Evolutionary conservation across 768 basidiomycete genomes (phyloP).

Genomic region (Neoboletus subvelutipes): DNA sequence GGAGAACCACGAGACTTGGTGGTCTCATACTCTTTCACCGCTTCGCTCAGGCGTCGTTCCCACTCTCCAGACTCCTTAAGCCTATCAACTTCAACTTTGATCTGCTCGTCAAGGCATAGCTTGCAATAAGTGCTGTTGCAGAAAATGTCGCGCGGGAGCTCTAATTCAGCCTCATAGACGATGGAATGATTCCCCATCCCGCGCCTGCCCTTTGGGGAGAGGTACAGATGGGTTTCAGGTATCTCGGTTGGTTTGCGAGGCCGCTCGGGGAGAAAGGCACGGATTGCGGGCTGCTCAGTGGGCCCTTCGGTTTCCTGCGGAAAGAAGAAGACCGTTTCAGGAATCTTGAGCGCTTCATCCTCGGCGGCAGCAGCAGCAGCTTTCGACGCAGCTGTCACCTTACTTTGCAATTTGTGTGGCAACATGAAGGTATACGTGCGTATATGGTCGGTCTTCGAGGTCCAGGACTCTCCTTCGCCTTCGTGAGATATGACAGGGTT

Average conservation of each 20-base stretch:
- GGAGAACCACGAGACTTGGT: background rate
- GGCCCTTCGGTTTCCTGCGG: slow-evolving; percentile 24
- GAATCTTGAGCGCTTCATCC: slow-evolving; percentile 1
- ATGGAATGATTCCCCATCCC: slow-evolving; percentile 53
- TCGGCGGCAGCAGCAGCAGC: background rate
- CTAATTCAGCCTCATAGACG: slow-evolving; percentile 49
- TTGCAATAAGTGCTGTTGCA: slow-evolving; percentile 38
- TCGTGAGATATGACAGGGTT: background rate
- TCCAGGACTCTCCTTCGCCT: slow-evolving; percentile 25
- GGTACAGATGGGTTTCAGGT: slow-evolving; percentile 48
- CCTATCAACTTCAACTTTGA: slow-evolving; percentile 17
- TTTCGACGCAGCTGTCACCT: slow-evolving; percentile 8
- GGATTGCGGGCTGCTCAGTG: slow-evolving; percentile 30
- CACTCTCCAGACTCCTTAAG: too few species aligned
- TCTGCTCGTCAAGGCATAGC: slow-evolving; percentile 38
- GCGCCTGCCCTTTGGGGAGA: slow-evolving; percentile 35
- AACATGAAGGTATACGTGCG: slow-evolving; percentile 32
- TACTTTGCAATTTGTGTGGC: slow-evolving; percentile 2
- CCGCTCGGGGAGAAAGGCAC: slow-evolving; percentile 24
- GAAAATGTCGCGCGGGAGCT: slow-evolving; percentile 45
- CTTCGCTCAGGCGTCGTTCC: slow-evolving; percentile 3
- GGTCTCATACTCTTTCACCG: background rate
- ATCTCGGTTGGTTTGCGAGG: slow-evolving; percentile 24
- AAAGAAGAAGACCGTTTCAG: slow-evolving; percentile 17
- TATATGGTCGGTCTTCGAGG: slow-evolving; percentile 26